phyloP scores from a whole-genome alignment of 768 basidiomycete genomes.

The Agaricus blazei region DNA sequence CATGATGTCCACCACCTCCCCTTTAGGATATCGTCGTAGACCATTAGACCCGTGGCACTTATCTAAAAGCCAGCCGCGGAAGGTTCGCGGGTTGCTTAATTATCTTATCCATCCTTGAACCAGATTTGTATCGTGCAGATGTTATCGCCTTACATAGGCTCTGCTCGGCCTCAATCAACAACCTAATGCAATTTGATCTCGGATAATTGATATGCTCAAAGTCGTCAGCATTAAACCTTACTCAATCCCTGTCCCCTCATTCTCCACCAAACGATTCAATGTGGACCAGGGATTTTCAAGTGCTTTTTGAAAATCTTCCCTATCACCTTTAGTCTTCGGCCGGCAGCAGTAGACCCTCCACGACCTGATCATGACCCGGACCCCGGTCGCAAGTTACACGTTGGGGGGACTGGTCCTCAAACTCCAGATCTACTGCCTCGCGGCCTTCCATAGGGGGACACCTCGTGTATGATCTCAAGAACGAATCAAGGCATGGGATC shows the following conservation, averaged over 20 bases:
- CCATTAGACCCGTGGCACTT: neutral
- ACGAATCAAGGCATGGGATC: conserved; percentile 30
- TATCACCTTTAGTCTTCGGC: conserved; percentile 52
- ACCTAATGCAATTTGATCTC: conserved; percentile 22
- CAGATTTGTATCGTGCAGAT: conserved; percentile 5
- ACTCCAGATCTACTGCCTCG: conserved; percentile 46
- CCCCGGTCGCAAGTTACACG: conserved; percentile 65
- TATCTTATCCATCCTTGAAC: neutral
- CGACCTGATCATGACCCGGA: conserved; percentile 63
- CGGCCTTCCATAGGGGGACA: conserved; percentile 50
- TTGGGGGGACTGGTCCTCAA: conserved; percentile 39
- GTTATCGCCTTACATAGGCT: conserved; percentile 20
- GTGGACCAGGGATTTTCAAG: conserved; percentile 6
- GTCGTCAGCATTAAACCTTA: conserved; percentile 15
- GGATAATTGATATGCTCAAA: conserved; percentile 19
- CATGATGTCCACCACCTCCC: neutral
- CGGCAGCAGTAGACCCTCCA: conserved; percentile 53
- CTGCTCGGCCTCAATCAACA: conserved; percentile 37
- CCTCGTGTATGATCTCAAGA: conserved; percentile 30
- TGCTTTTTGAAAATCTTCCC: conserved; percentile 27
- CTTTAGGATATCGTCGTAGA: neutral
- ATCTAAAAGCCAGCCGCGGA: neutral
- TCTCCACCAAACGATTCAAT: conserved; percentile 2
- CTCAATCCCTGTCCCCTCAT: conserved; percentile 13
- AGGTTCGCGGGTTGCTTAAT: conserved; percentile 13